Evolutionary conservation across 2,329 filamentous ascomycete genomes (phyloP).

Genomic region (Microcera coccophila): DNA sequence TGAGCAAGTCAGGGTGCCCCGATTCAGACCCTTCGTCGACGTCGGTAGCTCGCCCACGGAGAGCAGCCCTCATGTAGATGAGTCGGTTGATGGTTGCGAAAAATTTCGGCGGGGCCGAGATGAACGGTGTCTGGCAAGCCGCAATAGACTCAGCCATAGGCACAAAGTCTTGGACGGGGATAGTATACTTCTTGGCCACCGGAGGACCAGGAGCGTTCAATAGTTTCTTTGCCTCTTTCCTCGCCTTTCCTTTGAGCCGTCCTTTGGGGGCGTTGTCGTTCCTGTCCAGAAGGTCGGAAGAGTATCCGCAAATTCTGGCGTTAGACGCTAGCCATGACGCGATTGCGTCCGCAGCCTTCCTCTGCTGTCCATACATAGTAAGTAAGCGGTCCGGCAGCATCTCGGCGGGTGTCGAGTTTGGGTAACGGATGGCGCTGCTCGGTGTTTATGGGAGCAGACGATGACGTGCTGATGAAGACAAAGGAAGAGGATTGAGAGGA

Average conservation of each 20-base stretch:
- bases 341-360: no score
- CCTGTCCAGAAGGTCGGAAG: conserved; percentile 17
- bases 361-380: no score
- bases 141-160: conserved; percentile 37
- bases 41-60: conserved; percentile 17
- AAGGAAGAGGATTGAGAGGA: no score
- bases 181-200: conserved; percentile 26
- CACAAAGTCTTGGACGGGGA: conserved; percentile 37
- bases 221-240: conserved; percentile 12
- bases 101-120: conserved; percentile 30
- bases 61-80: conserved; percentile 34
- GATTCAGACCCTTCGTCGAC: conserved; percentile 28
- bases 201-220: neutral
- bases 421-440: no score
- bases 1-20: no score
- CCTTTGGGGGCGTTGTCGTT: conserved; percentile 3
- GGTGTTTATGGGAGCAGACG: no score
- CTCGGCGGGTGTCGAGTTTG: no score
- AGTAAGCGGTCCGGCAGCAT: no score
- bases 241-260: conserved; percentile 29
- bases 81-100: conserved; percentile 32
- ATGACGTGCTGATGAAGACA: no score
- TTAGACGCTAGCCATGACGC: no score
- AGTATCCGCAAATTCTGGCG: conserved; percentile 31
- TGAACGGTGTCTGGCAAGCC: conserved; percentile 7